Evolutionary conservation across 2,329 filamentous ascomycete genomes (phyloP).

Genomic region (Cladosporium sp.): DNA sequence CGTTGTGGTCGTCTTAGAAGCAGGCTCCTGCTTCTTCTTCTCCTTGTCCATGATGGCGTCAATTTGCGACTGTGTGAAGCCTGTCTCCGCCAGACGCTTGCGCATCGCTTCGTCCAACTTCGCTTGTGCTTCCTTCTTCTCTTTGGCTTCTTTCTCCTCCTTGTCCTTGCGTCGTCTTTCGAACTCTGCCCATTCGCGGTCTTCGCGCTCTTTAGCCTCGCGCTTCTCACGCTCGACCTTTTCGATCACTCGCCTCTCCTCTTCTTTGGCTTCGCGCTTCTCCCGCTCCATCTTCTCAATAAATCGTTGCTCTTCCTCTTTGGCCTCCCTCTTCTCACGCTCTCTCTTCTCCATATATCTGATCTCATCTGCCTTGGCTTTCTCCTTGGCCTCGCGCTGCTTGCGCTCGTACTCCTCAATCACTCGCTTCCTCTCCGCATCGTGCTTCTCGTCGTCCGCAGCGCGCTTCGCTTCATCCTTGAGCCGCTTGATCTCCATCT

Average conservation of each 20-base stretch:
- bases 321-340: conserved; percentile 42
- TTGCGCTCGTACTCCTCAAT: conserved; percentile 44
- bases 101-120: conserved; percentile 50
- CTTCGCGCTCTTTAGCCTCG: conserved; percentile 34
- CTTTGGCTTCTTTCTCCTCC: conserved; percentile 45
- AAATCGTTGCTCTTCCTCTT: conserved; percentile 44
- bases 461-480: conserved; percentile 35
- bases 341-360: conserved; percentile 42
- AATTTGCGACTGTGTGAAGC: conserved; percentile 52
- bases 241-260: conserved; percentile 38
- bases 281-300: conserved; percentile 43
- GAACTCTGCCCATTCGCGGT: conserved; percentile 47
- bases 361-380: conserved; percentile 43
- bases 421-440: conserved; percentile 40
- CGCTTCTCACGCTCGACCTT: conserved; percentile 30
- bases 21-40: conserved; percentile 42
- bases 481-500: conserved; percentile 32
- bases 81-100: conserved; percentile 46
- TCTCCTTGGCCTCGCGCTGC: conserved; percentile 39
- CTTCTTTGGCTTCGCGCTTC: conserved; percentile 41
- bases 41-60: conserved; percentile 52
- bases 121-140: conserved; percentile 43
- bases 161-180: conserved; percentile 44
- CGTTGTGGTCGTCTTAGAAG: conserved; percentile 28
- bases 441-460: conserved; percentile 42